Base-by-base conservation (phyloP, 805 yeast genomes). In the Spencermartinsiella europaea region DNA sequence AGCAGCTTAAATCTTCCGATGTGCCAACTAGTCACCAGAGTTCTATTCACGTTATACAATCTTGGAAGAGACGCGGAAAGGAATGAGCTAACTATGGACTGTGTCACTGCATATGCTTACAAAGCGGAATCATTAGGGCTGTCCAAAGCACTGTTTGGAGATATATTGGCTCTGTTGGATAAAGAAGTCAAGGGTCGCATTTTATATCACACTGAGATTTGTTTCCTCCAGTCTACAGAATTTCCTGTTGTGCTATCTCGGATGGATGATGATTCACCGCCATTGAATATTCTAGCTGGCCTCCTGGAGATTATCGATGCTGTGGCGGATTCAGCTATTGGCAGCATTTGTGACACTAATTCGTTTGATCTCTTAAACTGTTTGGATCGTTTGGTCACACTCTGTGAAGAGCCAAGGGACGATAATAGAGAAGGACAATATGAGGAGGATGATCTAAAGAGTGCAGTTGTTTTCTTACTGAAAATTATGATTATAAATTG, bases 401-500 rank as follows among this genome's bases (percentile, higher is more conserved):
- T 40, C 3, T 39, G 48, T 21, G 56, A 52, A 33, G 47, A 42
- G 21, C 36, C 39, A 10, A 15, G 17, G 3, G 38, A 8, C 5
- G 28, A 15, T 12, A 34, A 12, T 19, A 21, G 5, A 5, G 3
- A 4, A 19, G 38, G 15, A 27, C 17, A 25, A n/a, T 35, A 41
- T 3, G 38, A 38, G 17, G 41, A 45, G 17, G 47, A 39, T 0
- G 56, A 52, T 4, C 39, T 56, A n/a, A 44, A 48, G 2, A 46
- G 50, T 33, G 60, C 52, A 1, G 49, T 59, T 3, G 22, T 48
- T 38, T 38, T 60, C 28, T 50, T 60, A 27, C 52, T 56, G 21
- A 60, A 60, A 45, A 51, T 60, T 21, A 42, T 48, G 33, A 51
- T 60, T 53, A 58, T 60, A 10, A 58, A 58, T 31, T 47, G 42